These are phyloP conservation scores for Eucalyptus cloeziana DNA, from an alignment of 345 rosid genomes.

Conservation along the genomic window DNA sequence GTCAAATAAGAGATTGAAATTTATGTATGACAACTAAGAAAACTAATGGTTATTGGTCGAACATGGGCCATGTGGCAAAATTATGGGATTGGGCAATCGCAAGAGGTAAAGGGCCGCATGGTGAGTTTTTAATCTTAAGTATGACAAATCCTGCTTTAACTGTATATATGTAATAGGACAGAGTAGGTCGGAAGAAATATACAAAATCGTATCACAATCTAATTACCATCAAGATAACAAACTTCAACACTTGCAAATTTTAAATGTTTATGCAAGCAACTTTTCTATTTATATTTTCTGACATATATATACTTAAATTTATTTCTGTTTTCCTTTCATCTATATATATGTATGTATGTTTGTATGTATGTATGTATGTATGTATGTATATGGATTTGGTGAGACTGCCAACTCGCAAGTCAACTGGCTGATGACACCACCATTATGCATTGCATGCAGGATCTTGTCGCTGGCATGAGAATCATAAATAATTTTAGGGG, in stretches of 20 bases:
- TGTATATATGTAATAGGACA: not conserved
- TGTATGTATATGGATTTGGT: not conserved
- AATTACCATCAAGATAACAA: not conserved
- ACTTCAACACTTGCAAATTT: not conserved
- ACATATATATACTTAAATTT: not conserved
- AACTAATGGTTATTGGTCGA: not conserved
- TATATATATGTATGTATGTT: not conserved
- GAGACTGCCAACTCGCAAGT: not conserved
- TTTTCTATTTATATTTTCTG: not conserved
- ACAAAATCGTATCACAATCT: not conserved
- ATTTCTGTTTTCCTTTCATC: not conserved
- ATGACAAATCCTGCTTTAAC: not conserved
- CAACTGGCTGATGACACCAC: not conserved
- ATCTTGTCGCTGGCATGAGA: not conserved
- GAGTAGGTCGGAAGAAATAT: not conserved
- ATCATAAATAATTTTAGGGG: not conserved
- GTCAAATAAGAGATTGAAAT: not conserved
- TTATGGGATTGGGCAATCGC: not conserved
- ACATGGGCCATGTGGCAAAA: not conserved
- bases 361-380: too few species aligned
- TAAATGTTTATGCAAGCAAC: not conserved
- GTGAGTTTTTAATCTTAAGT: not conserved
- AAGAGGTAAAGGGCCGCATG: not conserved
- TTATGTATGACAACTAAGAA: not conserved
- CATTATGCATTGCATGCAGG: not conserved